These are phyloP conservation scores for Hericium alpestre DNA, from an alignment of 768 basidiomycete species.

Conservation along the genomic window DNA sequence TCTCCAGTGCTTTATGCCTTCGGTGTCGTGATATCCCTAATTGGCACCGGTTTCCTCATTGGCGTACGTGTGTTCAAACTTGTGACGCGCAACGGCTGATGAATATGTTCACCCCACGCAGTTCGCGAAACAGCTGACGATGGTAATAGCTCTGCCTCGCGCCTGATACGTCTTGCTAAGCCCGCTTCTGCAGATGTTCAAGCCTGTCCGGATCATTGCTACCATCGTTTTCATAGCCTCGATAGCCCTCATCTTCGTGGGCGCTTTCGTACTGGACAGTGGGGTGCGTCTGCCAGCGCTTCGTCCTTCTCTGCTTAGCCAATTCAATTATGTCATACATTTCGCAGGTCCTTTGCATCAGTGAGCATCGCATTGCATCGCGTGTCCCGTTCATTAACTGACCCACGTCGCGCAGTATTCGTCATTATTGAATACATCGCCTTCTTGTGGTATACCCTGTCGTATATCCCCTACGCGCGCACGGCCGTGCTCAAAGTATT, in stretches of 20 bases:
- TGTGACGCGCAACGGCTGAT: background rate
- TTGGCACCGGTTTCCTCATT: conserved; percentile 86
- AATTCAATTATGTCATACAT: background rate
- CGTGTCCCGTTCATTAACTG: background rate
- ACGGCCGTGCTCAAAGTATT: conserved; percentile 58
- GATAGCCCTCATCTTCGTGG: conserved; percentile 76
- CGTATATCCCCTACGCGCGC: conserved; percentile 89
- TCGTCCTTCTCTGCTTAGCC: background rate
- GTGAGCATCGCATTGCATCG: conserved; percentile 29
- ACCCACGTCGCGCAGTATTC: conserved; percentile 43
- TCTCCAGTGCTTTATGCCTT: conserved; percentile 65
- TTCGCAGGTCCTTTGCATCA: conserved; percentile 54
- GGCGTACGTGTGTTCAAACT: conserved; percentile 52
- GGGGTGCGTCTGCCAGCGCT: conserved; percentile 35
- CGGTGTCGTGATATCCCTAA: conserved; percentile 71
- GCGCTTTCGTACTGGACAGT: conserved; percentile 67
- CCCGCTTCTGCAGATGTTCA: conserved; percentile 66
- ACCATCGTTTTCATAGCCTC: conserved; percentile 68
- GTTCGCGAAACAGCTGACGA: conserved; percentile 74
- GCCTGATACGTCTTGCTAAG: background rate
- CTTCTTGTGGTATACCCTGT: conserved; percentile 80
- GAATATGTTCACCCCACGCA: conserved; percentile 19
- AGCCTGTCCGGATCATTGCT: conserved; percentile 78
- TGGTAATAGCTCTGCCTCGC: conserved; percentile 33
- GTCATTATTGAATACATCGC: conserved; percentile 88